These are phyloP conservation scores for Sanguinoderma infundibulare DNA, from an alignment of 1,284 basidiomycete genomes.

Conservation along the genomic window DNA sequence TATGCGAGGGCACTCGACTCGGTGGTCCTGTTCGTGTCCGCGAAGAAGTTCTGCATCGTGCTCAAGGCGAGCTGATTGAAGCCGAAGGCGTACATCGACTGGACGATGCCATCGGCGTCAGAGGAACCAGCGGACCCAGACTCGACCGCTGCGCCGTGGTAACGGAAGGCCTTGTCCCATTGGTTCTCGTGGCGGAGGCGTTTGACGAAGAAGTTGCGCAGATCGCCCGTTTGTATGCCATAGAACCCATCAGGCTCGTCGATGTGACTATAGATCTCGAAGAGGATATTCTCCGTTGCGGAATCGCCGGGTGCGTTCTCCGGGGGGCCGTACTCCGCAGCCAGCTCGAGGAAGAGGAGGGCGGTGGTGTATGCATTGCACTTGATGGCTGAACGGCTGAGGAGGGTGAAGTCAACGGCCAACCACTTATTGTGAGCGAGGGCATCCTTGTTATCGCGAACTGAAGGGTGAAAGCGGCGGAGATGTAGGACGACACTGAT, in stretches of 20 bases:
- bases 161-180: conserved; percentile 90
- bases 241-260: conserved; percentile 99
- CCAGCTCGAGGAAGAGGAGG: conserved; percentile 88
- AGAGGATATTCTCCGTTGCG: conserved; percentile 70
- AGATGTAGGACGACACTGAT: conserved; percentile 85
- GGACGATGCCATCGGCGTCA: conserved; percentile 63
- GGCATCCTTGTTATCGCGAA: conserved; percentile 48
- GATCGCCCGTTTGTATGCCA: conserved; percentile 81
- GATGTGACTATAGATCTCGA: conserved; percentile 92
- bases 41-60: conserved; percentile 52
- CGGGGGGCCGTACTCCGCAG: conserved; percentile 52
- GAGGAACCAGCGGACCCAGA: conserved; percentile 45
- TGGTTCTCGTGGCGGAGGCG: conserved; percentile 92
- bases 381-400: conserved; percentile 76
- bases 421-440: conserved; percentile 86
- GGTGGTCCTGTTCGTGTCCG: conserved; percentile 38
- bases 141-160: conserved; percentile 87
- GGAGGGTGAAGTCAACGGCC: conserved; percentile 71
- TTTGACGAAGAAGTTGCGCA: conserved; percentile 78
- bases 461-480: conserved; percentile 64
- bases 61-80: conserved; percentile 82
- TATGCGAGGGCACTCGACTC: conserved; percentile 64
- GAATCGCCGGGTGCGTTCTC: conserved; percentile 32
- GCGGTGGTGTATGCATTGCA: conserved; percentile 90
- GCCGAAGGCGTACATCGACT: conserved; percentile 86